Percentiles rank a stretch among this genome's conserved stretches.
phyloP scores from a whole-genome alignment of 2,329 filamentous ascomycete species.

The Colletotrichum theobromicola region DNA sequence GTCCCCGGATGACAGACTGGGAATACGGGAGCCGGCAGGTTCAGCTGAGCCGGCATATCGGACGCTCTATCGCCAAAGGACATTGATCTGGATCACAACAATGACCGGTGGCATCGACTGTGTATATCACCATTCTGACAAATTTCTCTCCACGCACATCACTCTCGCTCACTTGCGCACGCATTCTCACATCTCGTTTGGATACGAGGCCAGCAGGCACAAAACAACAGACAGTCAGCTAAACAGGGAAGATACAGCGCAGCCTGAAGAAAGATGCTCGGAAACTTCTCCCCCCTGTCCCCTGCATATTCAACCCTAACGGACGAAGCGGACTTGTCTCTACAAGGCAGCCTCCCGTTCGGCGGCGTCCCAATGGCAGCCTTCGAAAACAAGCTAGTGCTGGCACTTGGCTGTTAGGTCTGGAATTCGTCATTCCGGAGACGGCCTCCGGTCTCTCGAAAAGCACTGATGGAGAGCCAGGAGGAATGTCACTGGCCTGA shows the following conservation, averaged over 20 bases:
- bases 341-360: not conserved
- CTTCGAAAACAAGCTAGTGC: not conserved
- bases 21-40: not conserved
- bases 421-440: conserved; percentile 9
- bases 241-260: not conserved
- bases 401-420: not conserved
- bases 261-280: not conserved
- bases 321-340: not conserved
- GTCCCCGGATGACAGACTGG: not conserved
- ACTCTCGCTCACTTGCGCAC: not conserved
- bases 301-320: not conserved
- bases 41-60: not conserved
- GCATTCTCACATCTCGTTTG: not conserved
- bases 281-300: not conserved
- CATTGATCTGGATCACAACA: conserved; percentile 3
- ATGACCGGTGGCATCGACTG: not conserved
- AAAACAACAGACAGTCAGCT: not conserved
- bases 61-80: not conserved
- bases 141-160: not conserved
- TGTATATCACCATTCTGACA: not conserved
- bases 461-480: not conserved
- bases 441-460: not conserved
- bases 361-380: not conserved
- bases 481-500: conserved; percentile 5
- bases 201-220: not conserved